Evolutionary conservation across 805 yeast species (phyloP).

Genomic region (Candida morakotiae): DNA sequence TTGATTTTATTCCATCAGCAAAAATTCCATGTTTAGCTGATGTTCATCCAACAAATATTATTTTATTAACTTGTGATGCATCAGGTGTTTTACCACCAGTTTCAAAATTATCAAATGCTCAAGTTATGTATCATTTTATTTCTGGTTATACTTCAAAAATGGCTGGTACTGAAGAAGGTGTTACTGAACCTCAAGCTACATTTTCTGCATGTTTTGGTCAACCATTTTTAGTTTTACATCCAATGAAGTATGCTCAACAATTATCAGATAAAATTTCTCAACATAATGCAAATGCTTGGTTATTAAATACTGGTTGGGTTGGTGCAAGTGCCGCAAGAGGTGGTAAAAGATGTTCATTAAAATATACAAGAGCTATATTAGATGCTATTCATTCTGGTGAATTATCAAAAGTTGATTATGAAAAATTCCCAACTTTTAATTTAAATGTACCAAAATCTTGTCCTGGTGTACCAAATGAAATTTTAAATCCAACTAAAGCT

Average conservation of each 20-base stretch:
- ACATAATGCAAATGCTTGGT: slow-evolving; percentile 92
- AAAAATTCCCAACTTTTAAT: slow-evolving; percentile 81
- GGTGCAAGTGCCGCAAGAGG: slow-evolving; percentile 90
- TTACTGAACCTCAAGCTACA: slow-evolving; percentile 96
- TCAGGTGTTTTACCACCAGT: slow-evolving; percentile 98
- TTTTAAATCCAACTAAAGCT: slow-evolving; percentile 81
- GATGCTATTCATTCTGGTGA: slow-evolving; percentile 93
- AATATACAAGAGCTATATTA: slow-evolving; percentile 94
- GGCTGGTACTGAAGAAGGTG: slow-evolving; percentile 99
- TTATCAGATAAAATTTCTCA: slow-evolving; percentile 85
- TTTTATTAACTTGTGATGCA: slow-evolving; percentile 94
- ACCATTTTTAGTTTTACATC: slow-evolving; percentile 96
- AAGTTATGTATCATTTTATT: slow-evolving; percentile 98
- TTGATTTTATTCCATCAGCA: slow-evolving; percentile 93
- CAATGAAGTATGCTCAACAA: slow-evolving; percentile 97
- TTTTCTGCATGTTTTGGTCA: slow-evolving; percentile 99
- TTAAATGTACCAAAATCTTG: slow-evolving; percentile 80
- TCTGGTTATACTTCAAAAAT: slow-evolving; percentile 98
- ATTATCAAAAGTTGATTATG: slow-evolving; percentile 74
- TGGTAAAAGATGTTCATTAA: slow-evolving; percentile 96
- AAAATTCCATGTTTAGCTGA: slow-evolving; percentile 91
- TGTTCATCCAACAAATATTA: slow-evolving; percentile 86
- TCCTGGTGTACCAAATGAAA: slow-evolving; percentile 76
- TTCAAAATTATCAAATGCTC: slow-evolving; percentile 87
- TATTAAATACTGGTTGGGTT: slow-evolving; percentile 97